Base-by-base conservation (phyloP, 352 stramenopile genomes). In the Pythium aquatile region DNA sequence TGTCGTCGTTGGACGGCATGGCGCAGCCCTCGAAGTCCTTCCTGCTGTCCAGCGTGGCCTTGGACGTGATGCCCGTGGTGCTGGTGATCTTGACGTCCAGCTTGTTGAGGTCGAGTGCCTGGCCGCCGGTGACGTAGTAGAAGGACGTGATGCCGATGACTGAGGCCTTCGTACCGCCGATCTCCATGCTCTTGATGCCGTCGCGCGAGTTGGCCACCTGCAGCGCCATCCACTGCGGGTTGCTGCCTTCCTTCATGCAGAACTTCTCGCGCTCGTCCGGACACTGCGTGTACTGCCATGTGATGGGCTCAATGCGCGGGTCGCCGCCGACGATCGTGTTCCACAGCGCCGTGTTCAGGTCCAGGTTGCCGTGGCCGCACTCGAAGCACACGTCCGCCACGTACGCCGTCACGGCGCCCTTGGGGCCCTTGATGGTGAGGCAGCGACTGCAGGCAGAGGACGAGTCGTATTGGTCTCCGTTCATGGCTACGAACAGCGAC, bases 181-280 rank as follows among this genome's bases (percentile, higher is more conserved):
- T 85, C 48, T 83, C 70, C 72, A 88, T 79, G 14, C 49, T 55
- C 46, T 77, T 70, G 33, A 90, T 70, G 30, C 75, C 77, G 44
- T 77, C 67, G 20, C 69, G 63, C 3, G 77, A 85, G 68, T 88
- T 90, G 53, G 69, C 70, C 35, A 84, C 76, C 55, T 90, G 81
- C 16, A 90, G 70, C 13, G 78, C 79, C 44, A 87, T 70, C 81
- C 81, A 90, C 62, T 83, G 66, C 16, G 74, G 32, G 64, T 84
- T 88, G 70, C 79, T 88, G 29, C 81, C 81, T 68, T 85, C 76
- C 58, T 90, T 90, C 60, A 81, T 72, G 70, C 80, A 90, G 49
- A 88, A 85, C 40, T 85, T 83, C 33, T 83, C 77, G 26, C 80
- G 68, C 37, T 85, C 81, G 57, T 84, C 75, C 2, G 78, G 78